Percentiles rank a stretch among this genome's conserved stretches.
Evolutionary conservation across 495 filamentous ascomycete genomes (phyloP).

Genomic region (Venustampulla echinocandica): DNA sequence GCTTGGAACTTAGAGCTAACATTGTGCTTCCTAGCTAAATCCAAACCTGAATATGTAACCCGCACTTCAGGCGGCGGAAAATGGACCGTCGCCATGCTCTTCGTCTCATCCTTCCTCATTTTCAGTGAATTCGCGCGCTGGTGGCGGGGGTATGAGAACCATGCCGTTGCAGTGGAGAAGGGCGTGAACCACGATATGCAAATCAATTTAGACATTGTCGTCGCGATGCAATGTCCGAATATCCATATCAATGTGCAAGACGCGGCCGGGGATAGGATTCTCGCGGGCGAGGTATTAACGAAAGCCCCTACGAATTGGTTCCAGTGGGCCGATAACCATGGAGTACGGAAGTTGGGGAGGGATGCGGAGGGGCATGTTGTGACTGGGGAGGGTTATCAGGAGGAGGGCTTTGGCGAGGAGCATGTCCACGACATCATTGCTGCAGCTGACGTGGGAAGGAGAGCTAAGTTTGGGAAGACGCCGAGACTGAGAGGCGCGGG

Average conservation of each 20-base stretch:
- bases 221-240: slow-evolving; percentile 82
- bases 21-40: slow-evolving; percentile 61
- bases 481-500: slow-evolving; percentile 50
- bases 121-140: slow-evolving; percentile 70
- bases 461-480: slow-evolving; percentile 59
- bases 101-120: slow-evolving; percentile 62
- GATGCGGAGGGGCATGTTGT: slow-evolving; percentile 37
- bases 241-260: slow-evolving; percentile 97
- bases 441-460: slow-evolving; percentile 37
- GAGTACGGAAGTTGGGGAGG: slow-evolving; percentile 55
- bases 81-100: slow-evolving; percentile 78
- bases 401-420: slow-evolving; percentile 55
- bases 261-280: slow-evolving; percentile 81
- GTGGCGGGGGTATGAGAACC: slow-evolving; percentile 72
- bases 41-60: slow-evolving; percentile 84
- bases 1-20: not conserved
- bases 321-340: slow-evolving; percentile 68
- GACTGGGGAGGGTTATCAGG: slow-evolving; percentile 46
- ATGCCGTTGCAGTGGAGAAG: slow-evolving; percentile 92
- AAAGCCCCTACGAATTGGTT: slow-evolving; percentile 72
- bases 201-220: slow-evolving; percentile 89
- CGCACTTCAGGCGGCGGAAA: slow-evolving; percentile 76
- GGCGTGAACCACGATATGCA: slow-evolving; percentile 78
- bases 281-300: slow-evolving; percentile 66
- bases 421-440: slow-evolving; percentile 67